Evolutionary conservation across 2,329 filamentous ascomycete species (phyloP).

Genomic region (Neocucurbitaria cava): DNA sequence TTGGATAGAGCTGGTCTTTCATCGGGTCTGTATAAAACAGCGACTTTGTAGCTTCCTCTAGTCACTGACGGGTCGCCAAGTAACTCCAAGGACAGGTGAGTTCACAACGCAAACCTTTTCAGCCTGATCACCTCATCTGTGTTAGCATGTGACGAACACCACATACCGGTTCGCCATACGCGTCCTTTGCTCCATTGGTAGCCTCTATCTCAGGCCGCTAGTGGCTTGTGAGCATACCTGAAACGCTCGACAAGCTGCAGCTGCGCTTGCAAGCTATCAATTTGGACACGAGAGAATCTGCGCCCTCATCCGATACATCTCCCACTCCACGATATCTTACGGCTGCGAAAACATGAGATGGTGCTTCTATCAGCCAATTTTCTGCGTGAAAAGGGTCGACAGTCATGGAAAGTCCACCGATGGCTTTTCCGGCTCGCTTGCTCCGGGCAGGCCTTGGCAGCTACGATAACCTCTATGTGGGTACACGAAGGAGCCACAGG

Average conservation of each 20-base stretch:
- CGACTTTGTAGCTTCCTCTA: neutral
- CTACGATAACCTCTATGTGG: slow-evolving; percentile 19
- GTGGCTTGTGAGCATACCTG: slow-evolving; percentile 11
- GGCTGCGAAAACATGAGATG: neutral
- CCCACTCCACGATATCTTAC: neutral
- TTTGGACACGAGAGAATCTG: neutral
- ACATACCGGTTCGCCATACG: neutral
- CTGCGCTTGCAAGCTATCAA: neutral
- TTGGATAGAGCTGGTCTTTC: neutral
- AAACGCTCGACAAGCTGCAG: slow-evolving; percentile 13
- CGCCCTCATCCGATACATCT: neutral
- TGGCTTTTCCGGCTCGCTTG: slow-evolving; percentile 19
- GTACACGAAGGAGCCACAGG: slow-evolving; percentile 10
- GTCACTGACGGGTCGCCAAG: neutral
- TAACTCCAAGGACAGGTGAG: neutral
- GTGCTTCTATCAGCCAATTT: slow-evolving; percentile 7
- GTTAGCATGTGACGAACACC: neutral
- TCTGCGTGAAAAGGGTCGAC: neutral
- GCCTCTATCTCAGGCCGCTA: slow-evolving; percentile 5
- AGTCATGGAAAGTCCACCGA: slow-evolving; percentile 21
- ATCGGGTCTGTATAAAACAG: neutral
- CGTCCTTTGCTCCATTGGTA: neutral
- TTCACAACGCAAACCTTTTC: neutral
- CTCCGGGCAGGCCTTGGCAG: slow-evolving; percentile 26
- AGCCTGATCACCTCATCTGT: neutral